Percentiles rank a stretch among this genome's conserved stretches.
phyloP scores from a whole-genome alignment of 192 early-diverging fungal species.

The Coemansia erecta region DNA sequence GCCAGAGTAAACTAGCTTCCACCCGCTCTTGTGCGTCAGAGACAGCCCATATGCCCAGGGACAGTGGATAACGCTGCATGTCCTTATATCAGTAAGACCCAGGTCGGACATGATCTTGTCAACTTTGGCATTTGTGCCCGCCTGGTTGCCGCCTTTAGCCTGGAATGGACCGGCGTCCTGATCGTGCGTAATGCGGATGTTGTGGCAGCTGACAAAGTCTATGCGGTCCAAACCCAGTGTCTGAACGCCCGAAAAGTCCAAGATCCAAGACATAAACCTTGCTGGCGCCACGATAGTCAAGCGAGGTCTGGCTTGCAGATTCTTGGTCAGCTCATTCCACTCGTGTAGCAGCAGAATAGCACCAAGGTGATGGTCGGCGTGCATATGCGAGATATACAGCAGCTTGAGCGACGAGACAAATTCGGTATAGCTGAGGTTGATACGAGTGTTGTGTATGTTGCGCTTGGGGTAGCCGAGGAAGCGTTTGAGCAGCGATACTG shows the following conservation, averaged over 20 bases:
- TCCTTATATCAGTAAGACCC: constrained; percentile 58
- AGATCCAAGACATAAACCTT: constrained; percentile 47
- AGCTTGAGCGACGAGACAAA: constrained; percentile 61
- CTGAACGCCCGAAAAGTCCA: constrained; percentile 48
- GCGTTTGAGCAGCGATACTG: constrained; percentile 77
- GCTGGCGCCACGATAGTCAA: constrained; percentile 51
- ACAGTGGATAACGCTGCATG: constrained; percentile 81
- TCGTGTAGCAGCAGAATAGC: constrained; percentile 66
- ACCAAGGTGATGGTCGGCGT: constrained; percentile 98
- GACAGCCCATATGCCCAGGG: constrained; percentile 78
- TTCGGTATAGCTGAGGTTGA: constrained; percentile 38
- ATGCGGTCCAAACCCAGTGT: constrained; percentile 46
- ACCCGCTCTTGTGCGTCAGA: constrained; percentile 65
- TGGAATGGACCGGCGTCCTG: not conserved
- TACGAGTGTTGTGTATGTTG: constrained; percentile 44
- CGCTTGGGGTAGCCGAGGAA: constrained; percentile 59
- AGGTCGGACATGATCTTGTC: constrained; percentile 27
- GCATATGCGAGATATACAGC: constrained; percentile 92
- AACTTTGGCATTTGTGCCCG: not conserved
- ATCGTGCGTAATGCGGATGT: constrained; percentile 17
- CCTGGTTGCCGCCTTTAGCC: not conserved
- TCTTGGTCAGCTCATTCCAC: constrained; percentile 61
- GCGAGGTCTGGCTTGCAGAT: constrained; percentile 14
- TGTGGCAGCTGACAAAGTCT: constrained; percentile 44
- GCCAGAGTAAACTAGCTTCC: constrained; percentile 87